Base-by-base conservation (phyloP, 176 grass and related monocot genomes). In the Ensete glaucum region DNA sequence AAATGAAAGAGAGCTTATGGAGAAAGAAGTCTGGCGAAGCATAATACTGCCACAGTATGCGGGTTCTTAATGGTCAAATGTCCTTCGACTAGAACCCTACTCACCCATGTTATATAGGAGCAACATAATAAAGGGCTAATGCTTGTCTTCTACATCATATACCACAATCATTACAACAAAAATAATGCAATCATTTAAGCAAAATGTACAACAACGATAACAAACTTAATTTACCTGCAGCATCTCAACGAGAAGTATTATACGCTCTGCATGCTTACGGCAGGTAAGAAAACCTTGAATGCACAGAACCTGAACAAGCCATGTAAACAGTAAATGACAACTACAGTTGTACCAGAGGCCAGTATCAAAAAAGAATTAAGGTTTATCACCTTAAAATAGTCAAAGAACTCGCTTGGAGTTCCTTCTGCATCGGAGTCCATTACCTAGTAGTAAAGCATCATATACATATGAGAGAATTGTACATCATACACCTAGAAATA, bases 351-450 rank as follows among this genome's bases (percentile, higher is more conserved):
- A 77, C 16, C 73, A 69, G 57, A 62, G 57, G 16, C n/a, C 34
- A 43, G 4, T 43, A 43, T 2, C 34, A 3, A 66, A 71, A 27
- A 60, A 78, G 80, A 76, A 17, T 7, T 82, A 67, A 52, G 70
- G 24, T 70, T 26, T 69, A 59, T 82, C 82, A 99, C 95, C 96
- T 99, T 99, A 82, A 94, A 99, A 80, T 95, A 99, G 70, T 99
- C 91, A 84, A 99, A 99, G 67, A 94, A 99, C 73, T 99, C 88
- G 2, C 96, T 99, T 53, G 96, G 96, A 68, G 82, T 95, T 83
- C 91, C 96, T 84, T 99, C 96, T 22, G 96, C 91, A 86, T 99
- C 96, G 81, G 96, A 99, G 87, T 99, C 96, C 96, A 99, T 95
- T 69, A 99, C 96, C 96, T 99, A 77, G 51, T 54, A 84, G 76